phyloP scores from a whole-genome alignment of 805 yeast species.

The Zygotorulaspora sp. region DNA sequence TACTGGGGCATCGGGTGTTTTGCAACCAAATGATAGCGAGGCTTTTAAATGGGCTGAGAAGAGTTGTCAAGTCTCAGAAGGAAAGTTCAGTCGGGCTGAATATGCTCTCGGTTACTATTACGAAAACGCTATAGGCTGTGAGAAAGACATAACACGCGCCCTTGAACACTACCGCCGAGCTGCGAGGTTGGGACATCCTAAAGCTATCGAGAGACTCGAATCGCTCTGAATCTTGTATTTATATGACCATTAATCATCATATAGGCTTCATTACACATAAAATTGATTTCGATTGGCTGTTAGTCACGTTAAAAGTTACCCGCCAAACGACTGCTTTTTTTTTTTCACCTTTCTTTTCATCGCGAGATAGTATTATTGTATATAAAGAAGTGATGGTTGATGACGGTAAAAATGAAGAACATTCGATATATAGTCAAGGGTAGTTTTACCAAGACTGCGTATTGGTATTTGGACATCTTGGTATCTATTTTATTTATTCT shows the following conservation, averaged over 20 bases:
- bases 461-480: not conserved
- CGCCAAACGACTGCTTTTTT: conserved; percentile 2
- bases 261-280: not conserved
- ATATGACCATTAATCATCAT: not conserved
- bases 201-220: conserved; percentile 38
- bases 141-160: conserved; percentile 42
- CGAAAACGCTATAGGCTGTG: conserved; percentile 61
- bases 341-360: conserved; percentile 5
- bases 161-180: conserved; percentile 52
- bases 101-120: conserved; percentile 65
- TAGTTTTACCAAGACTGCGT: not conserved
- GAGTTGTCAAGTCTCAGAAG: conserved; percentile 47
- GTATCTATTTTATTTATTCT: conserved; percentile 1
- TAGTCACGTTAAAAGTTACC: conserved; percentile 5
- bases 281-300: conserved; percentile 4
- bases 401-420: too few relatives aligned
- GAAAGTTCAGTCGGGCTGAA: conserved; percentile 57
- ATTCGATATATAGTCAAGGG: too few relatives aligned
- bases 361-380: too few relatives aligned
- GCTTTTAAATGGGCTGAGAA: conserved; percentile 63
- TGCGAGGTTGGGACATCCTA: conserved; percentile 56
- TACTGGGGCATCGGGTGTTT: conserved; percentile 56
- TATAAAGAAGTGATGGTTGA: too few relatives aligned
- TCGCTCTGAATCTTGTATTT: conserved; percentile 1
- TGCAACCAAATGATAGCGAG: conserved; percentile 54